Conservation (phyloP, 1,284 basidiomycete species). For the Sparassis latifolia region DNA sequence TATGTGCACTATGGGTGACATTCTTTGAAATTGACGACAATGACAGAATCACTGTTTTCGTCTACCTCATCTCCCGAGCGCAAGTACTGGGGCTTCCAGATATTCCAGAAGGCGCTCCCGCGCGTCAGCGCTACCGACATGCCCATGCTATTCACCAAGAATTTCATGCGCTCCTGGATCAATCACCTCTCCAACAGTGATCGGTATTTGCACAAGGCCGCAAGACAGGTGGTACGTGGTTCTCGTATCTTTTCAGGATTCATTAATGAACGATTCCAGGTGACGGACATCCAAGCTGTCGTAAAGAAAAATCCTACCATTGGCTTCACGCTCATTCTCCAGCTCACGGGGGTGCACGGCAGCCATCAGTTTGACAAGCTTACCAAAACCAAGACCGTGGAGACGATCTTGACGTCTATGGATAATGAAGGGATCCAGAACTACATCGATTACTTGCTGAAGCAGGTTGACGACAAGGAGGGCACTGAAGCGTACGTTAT, state of each 20-base stretch:
- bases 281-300: conserved; percentile 67
- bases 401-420: conserved; percentile 77
- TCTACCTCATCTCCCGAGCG: conserved; percentile 80
- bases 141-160: conserved; percentile 88
- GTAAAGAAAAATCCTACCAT: conserved; percentile 74
- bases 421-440: conserved; percentile 69
- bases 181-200: conserved; percentile 89
- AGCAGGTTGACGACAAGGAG: conserved; percentile 49
- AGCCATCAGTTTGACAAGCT: conserved; percentile 87
- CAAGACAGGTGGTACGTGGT: conserved; percentile 64
- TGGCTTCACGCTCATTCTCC: conserved; percentile 82
- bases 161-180: conserved; percentile 96
- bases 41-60: conserved; percentile 81
- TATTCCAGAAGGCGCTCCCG: conserved; percentile 78
- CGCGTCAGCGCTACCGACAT: conserved; percentile 63
- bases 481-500: conserved; percentile 33
- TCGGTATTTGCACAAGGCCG: conserved; percentile 85
- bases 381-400: conserved; percentile 91
- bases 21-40: neutral
- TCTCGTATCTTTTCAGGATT: neutral
- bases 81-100: conserved; percentile 95
- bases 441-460: conserved; percentile 73
- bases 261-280: conserved; percentile 32
- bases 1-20: neutral
- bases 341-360: conserved; percentile 84